Base-by-base conservation (phyloP, 2,329 filamentous ascomycete genomes). In the Thielaviopsis ethacetica region DNA sequence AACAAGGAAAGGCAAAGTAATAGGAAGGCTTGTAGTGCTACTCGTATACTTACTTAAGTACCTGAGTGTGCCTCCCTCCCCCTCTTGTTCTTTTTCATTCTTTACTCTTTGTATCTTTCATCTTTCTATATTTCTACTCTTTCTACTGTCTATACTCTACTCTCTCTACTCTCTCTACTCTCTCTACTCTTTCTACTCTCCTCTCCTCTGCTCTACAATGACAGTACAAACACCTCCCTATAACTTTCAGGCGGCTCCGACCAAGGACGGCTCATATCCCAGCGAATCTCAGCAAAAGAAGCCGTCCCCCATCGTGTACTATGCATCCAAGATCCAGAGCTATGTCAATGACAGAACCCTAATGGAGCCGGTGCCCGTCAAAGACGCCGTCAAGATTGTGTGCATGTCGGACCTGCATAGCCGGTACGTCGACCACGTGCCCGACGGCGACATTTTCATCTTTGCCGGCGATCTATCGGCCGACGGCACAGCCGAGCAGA, bases 401-500 rank as follows among this genome's bases (percentile, higher is more conserved):
- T 75, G 71, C 64, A 22, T 76, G 38, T 76, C 74, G 6, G 73
- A 76, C 62, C 76, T 73, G 12, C 73, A 76, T 65, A 72, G 71
- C 61, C 66, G 62, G 17, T 66, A 68, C 10, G 70, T 69, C 3
- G 56, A 59, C 1, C 61, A 59, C 1, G 61, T 77, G 9, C 73
- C 73, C 1, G 44, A 62, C 2, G 75, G 72, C 1, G 74, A 78
- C 62, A 64, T 77, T 1, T 68, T 78, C 15, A 67, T 77, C 55
- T 74, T 78, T 60, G 72, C 74, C 0, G 75, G 75, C 21, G 74
- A 78, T 61, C 67, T 78, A n/a, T 75, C 73, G 0, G 66, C 73
- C 10, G 65, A 75, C 21, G 91, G 91, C 44, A 85, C 82, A 9
- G 77, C 81, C 0, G 73, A 75, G 13, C 85, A 90, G 62, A 83